Percentiles rank a stretch among this genome's conserved stretches.
Conservation (phyloP, 352 stramenopile species). For the Globisporangium megalacanthum region DNA sequence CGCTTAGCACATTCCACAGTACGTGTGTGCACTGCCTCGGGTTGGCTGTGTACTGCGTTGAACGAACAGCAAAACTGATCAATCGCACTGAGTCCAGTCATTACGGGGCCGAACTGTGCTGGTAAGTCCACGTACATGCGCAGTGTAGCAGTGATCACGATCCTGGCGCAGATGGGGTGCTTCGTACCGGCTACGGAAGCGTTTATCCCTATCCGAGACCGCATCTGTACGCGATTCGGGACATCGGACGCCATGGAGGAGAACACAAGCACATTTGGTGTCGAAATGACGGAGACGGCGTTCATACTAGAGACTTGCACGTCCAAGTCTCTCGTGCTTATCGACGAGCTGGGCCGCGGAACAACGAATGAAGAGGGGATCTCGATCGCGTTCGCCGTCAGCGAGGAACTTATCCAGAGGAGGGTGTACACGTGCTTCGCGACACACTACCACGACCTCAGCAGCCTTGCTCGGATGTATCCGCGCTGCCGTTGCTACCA, state of each 20-base stretch:
- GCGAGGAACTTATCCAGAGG: slow-evolving; percentile 70
- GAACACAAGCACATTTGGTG: slow-evolving; percentile 88
- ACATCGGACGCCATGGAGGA: slow-evolving; percentile 93
- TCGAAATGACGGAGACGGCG: slow-evolving; percentile 89
- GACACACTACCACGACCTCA: slow-evolving; percentile 86
- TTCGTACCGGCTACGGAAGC: slow-evolving; percentile 85
- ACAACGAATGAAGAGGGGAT: slow-evolving; percentile 88
- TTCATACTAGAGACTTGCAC: slow-evolving; percentile 82
- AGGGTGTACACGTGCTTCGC: slow-evolving; percentile 84
- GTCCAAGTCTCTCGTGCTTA: slow-evolving; percentile 71
- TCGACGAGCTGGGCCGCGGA: slow-evolving; percentile 89
- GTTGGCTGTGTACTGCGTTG: too few relatives aligned
- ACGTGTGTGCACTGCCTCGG: too few relatives aligned
- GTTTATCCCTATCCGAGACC: slow-evolving; percentile 76
- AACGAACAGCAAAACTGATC: too few relatives aligned
- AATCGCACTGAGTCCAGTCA: too few relatives aligned
- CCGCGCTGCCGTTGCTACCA: slow-evolving; percentile 65
- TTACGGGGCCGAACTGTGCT: slow-evolving; percentile 89
- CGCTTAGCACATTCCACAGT: slow-evolving; percentile 71
- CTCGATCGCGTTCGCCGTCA: slow-evolving; percentile 86
- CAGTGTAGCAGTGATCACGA: slow-evolving; percentile 81
- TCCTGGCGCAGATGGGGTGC: slow-evolving; percentile 89
- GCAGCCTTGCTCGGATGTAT: slow-evolving; percentile 56
- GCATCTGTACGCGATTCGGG: slow-evolving; percentile 89
- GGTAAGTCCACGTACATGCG: slow-evolving; percentile 91